Evolutionary conservation across 2,329 filamentous ascomycete genomes (phyloP).

Genomic region (Neofusicoccum parvum): DNA sequence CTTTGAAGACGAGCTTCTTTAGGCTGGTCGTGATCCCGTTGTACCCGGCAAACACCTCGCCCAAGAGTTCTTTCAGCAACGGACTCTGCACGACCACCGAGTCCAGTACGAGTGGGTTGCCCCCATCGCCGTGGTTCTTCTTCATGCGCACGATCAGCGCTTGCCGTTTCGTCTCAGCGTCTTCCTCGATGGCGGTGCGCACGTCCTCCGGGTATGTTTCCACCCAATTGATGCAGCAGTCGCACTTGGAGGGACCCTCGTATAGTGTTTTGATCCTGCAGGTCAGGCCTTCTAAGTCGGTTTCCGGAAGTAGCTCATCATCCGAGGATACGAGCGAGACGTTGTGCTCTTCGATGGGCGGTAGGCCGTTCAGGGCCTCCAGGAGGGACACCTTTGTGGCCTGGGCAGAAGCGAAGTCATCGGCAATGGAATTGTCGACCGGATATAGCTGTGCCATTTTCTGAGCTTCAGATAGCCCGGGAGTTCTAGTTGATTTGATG

Average conservation of each 20-base stretch:
- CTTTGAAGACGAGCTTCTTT: conserved; percentile 34
- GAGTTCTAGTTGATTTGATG: no score
- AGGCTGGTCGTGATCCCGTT: conserved; percentile 35
- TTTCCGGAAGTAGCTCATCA: no score
- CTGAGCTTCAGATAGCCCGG: no score
- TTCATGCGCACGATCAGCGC: conserved; percentile 26
- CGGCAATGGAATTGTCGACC: no score
- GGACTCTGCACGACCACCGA: conserved; percentile 41
- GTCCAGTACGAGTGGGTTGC: conserved; percentile 23
- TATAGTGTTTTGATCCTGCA: conserved; percentile 24
- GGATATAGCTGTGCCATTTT: no score
- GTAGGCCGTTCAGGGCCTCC: no score
- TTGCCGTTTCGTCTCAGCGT: conserved; percentile 24
- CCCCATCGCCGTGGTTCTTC: conserved; percentile 2
- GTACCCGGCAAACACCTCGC: conserved; percentile 34
- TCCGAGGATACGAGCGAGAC: no score
- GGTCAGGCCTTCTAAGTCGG: no score
- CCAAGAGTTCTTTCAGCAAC: conserved; percentile 34
- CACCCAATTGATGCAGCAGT: conserved; percentile 28
- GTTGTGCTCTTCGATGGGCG: no score
- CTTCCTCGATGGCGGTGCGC: conserved; percentile 25
- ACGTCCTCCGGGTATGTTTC: conserved; percentile 25
- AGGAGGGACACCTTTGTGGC: no score
- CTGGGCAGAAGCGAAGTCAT: no score
- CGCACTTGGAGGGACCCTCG: conserved; percentile 25